phyloP scores from a whole-genome alignment of 306 rosid genomes.

The Benincasa hispida region DNA sequence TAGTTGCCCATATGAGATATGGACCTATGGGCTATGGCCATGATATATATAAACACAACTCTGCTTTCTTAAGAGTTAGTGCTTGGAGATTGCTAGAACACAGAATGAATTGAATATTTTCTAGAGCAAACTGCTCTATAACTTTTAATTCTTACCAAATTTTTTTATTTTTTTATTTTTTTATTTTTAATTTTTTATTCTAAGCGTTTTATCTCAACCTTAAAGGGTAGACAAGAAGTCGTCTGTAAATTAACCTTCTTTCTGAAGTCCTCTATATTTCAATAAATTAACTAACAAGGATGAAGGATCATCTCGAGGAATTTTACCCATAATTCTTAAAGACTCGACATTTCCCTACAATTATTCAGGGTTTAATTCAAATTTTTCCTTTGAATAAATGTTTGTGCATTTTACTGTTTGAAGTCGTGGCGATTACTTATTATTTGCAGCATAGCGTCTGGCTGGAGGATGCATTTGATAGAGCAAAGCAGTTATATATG shows the following conservation, averaged over 20 bases:
- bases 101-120: not conserved
- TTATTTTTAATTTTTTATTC: not conserved
- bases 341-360: not conserved
- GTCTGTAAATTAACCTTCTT: not conserved
- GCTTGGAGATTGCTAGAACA: not conserved
- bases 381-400: not conserved
- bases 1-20: not conserved
- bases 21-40: not conserved
- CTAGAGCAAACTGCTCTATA: not conserved
- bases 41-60: not conserved
- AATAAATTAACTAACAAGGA: not conserved
- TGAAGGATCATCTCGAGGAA: not conserved
- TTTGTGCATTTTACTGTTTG: not conserved
- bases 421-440: conserved; percentile 13
- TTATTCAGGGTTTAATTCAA: conserved; percentile 1
- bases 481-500: conserved; percentile 87
- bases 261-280: not conserved
- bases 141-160: not conserved
- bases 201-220: not conserved
- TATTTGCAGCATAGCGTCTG: conserved; percentile 91
- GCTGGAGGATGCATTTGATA: conserved; percentile 94
- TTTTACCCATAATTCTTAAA: not conserved
- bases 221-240: not conserved
- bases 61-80: not conserved
- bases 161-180: not conserved